Conservation (phyloP, 768 basidiomycete genomes). For the Suillus placidus region DNA sequence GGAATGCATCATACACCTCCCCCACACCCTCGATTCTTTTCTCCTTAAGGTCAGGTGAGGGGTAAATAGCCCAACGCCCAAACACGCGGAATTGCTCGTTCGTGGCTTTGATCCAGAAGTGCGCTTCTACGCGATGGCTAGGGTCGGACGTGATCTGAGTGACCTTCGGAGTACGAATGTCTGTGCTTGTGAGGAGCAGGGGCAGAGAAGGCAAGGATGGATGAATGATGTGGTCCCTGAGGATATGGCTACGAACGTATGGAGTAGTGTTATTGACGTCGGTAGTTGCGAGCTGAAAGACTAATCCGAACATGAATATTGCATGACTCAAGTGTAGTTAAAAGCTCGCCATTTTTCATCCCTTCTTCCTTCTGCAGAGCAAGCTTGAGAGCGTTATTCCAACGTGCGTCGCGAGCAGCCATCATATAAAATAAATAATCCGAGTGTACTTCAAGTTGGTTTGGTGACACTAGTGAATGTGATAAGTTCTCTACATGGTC, state of each 20-base stretch:
- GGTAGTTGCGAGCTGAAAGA: slow-evolving; percentile 51
- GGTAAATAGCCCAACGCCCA: slow-evolving; percentile 56
- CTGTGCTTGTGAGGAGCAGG: slow-evolving; percentile 69
- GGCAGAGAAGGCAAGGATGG: slow-evolving; percentile 49
- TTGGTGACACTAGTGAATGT: background rate
- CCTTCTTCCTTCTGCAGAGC: slow-evolving; percentile 44
- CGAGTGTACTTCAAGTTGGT: background rate
- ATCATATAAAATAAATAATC: slow-evolving; percentile 3
- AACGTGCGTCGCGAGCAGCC: slow-evolving; percentile 39
- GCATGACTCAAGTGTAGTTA: background rate
- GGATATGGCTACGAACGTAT: slow-evolving; percentile 66
- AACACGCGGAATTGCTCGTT: slow-evolving; percentile 75
- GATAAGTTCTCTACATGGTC: no score
- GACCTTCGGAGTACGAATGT: slow-evolving; percentile 72
- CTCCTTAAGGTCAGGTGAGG: slow-evolving; percentile 18
- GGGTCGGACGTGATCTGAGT: slow-evolving; percentile 52
- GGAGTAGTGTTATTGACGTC: slow-evolving; percentile 39
- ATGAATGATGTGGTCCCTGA: slow-evolving; percentile 58
- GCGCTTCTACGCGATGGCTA: slow-evolving; percentile 52
- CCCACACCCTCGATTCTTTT: slow-evolving; percentile 20
- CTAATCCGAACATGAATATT: slow-evolving; percentile 34
- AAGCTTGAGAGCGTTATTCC: slow-evolving; percentile 48
- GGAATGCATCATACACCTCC: slow-evolving; percentile 37
- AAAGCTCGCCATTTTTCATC: slow-evolving; percentile 30
- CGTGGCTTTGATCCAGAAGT: slow-evolving; percentile 73